Evolutionary conservation across 2,329 filamentous ascomycete genomes (phyloP), one percentile per base, ranked within the genome.

Genomic region (Clathrospora elynae): DNA sequence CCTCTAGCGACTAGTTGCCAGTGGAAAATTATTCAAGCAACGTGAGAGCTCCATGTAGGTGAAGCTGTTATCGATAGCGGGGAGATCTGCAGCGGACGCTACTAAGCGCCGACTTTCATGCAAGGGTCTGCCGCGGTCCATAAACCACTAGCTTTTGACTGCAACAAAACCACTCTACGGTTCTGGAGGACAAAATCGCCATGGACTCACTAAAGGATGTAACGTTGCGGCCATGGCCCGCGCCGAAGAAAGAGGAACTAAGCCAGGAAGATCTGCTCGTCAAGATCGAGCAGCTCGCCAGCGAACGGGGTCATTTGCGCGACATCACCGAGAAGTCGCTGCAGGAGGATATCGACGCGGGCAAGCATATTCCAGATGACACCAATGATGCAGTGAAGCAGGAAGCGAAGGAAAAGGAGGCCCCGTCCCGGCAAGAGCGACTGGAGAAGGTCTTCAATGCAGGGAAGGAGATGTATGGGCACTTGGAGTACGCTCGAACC

Each of bases 301-400:
- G 75, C 29, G 85, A 95, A 61, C 85, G 87, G 47, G 89, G 88
- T 10, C 88, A 89, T 16, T 95, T 97, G 66, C 85, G 89, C 46
- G 78, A 85, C 57, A 78, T 97, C 52, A 88, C 84, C 35, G 88
- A 95, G 68, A 79, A 83, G 35, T 79, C 83, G 29, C 74, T 97
- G 24, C 79, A 79, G 35, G 80, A 85, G 23, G 85, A 93, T 60
- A 84, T 93, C 36, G 72, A 75, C 11, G 49, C 59, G 28, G 68
- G 73, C 17, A 68, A 61, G 41, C 71, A 74, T 33, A 71, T 62
- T 16, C 52, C 67, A 12, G 72, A 73, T 25, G 71, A 70, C 6
- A 68, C 70, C 11, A 55, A 61, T 25, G 71, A 73, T 19, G 75
- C 74, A 19, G 74, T 78, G 3, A 70, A 73, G 8, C 71, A 76